phyloP scores from a whole-genome alignment of 306 rosid species.

The Sicyos edulis region DNA sequence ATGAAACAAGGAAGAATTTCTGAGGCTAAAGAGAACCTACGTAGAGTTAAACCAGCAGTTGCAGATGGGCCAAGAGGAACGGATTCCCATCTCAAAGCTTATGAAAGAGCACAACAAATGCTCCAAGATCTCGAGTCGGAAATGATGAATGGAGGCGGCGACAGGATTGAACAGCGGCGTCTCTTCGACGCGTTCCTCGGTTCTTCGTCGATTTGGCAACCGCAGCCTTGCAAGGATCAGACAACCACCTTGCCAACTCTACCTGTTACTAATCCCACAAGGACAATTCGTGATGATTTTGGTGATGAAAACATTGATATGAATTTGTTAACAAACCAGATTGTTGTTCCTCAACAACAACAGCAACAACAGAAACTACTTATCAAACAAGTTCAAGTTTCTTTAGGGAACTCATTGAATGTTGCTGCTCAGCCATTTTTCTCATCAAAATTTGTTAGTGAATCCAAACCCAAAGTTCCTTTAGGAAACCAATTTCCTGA shows the following conservation, averaged over 20 bases:
- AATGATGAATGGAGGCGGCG: slow-evolving; percentile 68
- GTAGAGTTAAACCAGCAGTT: slow-evolving; percentile 72
- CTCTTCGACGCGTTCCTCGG: slow-evolving; percentile 88
- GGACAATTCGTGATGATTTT: slow-evolving; percentile 38
- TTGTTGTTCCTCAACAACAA: background rate
- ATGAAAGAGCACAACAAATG: slow-evolving; percentile 98
- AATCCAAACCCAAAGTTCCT: slow-evolving; percentile 16
- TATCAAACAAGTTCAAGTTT: slow-evolving; percentile 22
- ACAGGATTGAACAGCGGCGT: slow-evolving; percentile 73
- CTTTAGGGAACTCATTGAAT: slow-evolving; percentile 48
- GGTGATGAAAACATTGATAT: slow-evolving; percentile 66
- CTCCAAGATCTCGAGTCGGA: slow-evolving; percentile 86
- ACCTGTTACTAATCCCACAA: slow-evolving; percentile 2
- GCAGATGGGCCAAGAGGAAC: slow-evolving; percentile 97
- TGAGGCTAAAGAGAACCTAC: slow-evolving; percentile 80
- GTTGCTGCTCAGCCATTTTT: slow-evolving; percentile 79
- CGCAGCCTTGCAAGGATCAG: slow-evolving; percentile 91
- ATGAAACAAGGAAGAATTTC: slow-evolving; percentile 93
- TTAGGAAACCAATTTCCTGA: slow-evolving; percentile 43
- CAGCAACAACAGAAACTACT: slow-evolving; percentile 15
- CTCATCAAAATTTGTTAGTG: slow-evolving; percentile 13
- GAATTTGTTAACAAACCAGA: slow-evolving; percentile 28
- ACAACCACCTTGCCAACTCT: slow-evolving; percentile 9
- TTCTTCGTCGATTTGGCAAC: slow-evolving; percentile 98
- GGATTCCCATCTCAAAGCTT: slow-evolving; percentile 95